These are phyloP conservation scores for Rhizopogon vinicolor DNA, from an alignment of 768 basidiomycete genomes.

Conservation along the genomic window DNA sequence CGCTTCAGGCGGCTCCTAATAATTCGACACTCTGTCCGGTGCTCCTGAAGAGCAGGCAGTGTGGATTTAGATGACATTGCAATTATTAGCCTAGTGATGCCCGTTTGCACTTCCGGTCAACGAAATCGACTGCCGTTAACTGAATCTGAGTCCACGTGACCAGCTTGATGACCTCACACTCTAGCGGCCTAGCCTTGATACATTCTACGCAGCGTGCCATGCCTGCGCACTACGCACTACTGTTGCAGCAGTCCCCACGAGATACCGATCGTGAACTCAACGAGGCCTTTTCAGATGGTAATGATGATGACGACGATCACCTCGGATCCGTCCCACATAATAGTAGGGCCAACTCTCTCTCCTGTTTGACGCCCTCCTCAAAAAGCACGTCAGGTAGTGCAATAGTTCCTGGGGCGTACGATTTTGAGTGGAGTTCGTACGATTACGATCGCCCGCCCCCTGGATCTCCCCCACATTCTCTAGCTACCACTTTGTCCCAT, in stretches of 20 bases:
- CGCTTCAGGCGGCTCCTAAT: too few species aligned
- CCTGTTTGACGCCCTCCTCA: slow-evolving; percentile 5
- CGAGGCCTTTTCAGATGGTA: slow-evolving; percentile 67
- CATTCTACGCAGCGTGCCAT: slow-evolving; percentile 21
- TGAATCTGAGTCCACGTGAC: too few species aligned
- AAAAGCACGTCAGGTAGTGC: slow-evolving; percentile 5
- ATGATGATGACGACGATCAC: slow-evolving; percentile 23
- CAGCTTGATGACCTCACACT: too few species aligned
- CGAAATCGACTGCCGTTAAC: too few species aligned
- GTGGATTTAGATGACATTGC: too few species aligned
- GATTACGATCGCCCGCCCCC: slow-evolving; percentile 68
- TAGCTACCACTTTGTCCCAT: slow-evolving; percentile 56
- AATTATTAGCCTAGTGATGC: too few species aligned
- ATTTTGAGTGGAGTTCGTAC: slow-evolving; percentile 72
- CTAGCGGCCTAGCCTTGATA: background rate
- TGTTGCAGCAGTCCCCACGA: slow-evolving; percentile 41
- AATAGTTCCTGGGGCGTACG: slow-evolving; percentile 46
- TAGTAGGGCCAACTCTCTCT: slow-evolving; percentile 3
- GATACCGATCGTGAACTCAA: slow-evolving; percentile 60
- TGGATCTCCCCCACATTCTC: slow-evolving; percentile 67
- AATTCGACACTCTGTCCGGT: too few species aligned
- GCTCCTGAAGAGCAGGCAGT: too few species aligned
- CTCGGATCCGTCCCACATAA: slow-evolving; percentile 34
- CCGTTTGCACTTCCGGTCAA: too few species aligned
- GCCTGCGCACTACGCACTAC: slow-evolving; percentile 50